Percentiles rank a stretch among this genome's conserved stretches.
These are phyloP conservation scores for Aschersonia sp. DNA, from an alignment of 2,329 filamentous ascomycete genomes.

Conservation along the genomic window DNA sequence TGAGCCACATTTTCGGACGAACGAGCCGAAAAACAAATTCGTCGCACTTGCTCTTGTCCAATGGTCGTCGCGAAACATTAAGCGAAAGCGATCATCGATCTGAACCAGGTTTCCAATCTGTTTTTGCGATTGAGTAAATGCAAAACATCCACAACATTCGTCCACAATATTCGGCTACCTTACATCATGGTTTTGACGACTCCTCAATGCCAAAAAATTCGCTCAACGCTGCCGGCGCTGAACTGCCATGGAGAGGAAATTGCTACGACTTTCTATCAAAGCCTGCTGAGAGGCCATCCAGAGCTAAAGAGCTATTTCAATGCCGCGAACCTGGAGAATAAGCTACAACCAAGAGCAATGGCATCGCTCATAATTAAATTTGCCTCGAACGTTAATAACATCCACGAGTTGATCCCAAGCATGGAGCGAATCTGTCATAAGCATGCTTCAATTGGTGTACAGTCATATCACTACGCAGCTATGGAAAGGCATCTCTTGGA, in stretches of 20 bases:
- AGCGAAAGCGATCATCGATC: too few species aligned
- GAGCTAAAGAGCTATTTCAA: conserved; percentile 60
- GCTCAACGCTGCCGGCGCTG: conserved; percentile 55
- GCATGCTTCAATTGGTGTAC: conserved; percentile 56
- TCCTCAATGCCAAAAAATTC: conserved; percentile 49
- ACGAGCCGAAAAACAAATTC: too few species aligned
- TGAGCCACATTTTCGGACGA: too few species aligned
- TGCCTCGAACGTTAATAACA: conserved; percentile 54
- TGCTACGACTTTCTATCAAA: conserved; percentile 57
- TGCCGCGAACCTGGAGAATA: conserved; percentile 19
- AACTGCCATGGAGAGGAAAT: conserved; percentile 53
- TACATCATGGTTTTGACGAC: conserved; percentile 26
- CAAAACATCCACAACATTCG: too few species aligned
- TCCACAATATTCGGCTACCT: not conserved
- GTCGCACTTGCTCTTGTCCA: too few species aligned
- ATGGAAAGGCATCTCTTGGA: conserved; percentile 55
- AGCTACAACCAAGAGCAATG: conserved; percentile 19
- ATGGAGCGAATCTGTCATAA: conserved; percentile 52
- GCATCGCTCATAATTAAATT: conserved; percentile 47
- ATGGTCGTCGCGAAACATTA: too few species aligned
- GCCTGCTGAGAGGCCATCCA: conserved; percentile 50
- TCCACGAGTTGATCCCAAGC: conserved; percentile 36
- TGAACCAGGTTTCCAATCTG: too few species aligned
- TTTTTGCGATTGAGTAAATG: too few species aligned
- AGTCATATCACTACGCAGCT: conserved; percentile 53